Evolutionary conservation across 495 filamentous ascomycete species (phyloP), one percentile per base, ranked within the genome.

Genomic region (Chaetomium cochliodes): DNA sequence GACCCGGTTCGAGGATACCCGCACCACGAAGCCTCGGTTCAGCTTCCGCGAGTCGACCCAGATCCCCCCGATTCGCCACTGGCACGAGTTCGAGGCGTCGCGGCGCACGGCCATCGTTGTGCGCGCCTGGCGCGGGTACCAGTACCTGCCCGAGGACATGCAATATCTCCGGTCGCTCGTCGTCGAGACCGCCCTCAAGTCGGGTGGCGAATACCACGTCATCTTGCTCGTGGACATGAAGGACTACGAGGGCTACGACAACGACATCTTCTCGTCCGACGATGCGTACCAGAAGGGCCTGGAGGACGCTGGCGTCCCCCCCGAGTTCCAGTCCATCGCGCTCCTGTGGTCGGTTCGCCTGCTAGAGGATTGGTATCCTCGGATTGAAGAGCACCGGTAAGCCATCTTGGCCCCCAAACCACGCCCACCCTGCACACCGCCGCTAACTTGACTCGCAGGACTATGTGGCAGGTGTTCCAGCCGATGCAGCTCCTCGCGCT

Each of bases 201-300:
- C 80, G 0, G 83, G 84, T 50, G 84, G 78, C 51, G 83, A 87
- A 69, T 86, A 85, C 58, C 83, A 86, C 64, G 82, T 87, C 0
- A 80, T 85, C 62, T 72, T 87, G 39, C 76, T 87, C 7, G 79
- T 87, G 16, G 83, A 87, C 60, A 83, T 86, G 74, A 82, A 84
- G 69, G 80, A 86, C 64, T 73, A 79, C 60, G 62, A 72, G 6
- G 65, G 76, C 66, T 67, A 77, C 82, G 49, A 65, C 11, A 54
- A 60, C 42, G 78, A 82, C 18, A 86, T 87, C 65, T 86, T 77
- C 72, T 72, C 77, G 2, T 81, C 79, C 4, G 65, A 76, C 9
- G 81, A 81, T 41, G 66, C 78, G 7, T 86, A 87, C 67, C 69
- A 77, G 39, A 68, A 80, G 61, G 83, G 80, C 0, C 63, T 87